Base-by-base conservation (phyloP, 1,139 yeast species). In the Zygosaccharomyces pseudobailii region DNA sequence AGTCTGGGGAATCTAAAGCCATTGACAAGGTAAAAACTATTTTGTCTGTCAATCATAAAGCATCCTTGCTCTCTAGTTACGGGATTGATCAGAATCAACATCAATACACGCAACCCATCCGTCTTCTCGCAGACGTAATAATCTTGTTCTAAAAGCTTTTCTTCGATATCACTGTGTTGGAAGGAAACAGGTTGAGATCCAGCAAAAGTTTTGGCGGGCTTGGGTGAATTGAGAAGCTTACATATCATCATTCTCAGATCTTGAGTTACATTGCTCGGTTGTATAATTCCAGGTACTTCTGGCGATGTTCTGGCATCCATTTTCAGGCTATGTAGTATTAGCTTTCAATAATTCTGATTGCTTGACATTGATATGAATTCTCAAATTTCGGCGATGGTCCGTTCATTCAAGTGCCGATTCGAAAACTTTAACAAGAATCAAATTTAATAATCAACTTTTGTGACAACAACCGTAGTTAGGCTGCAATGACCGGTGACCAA, bases 121-220 rank as follows among this genome's bases (percentile, higher is more conserved):
- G 95, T 82, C 65, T 94, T 94, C 62, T 94, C 99, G 70, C 98
- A 92, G 0, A 92, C 98, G 59, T 81, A 84, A 63, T 89, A 92
- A 59, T 84, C 89, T 47, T 77, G 77, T 3, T 71, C 71, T 63
- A 77, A 65, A 43, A 92, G 70, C 32, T 81, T 79, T 45, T 80
- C 80, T 5, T 73, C 71, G 35, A 92, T 72, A 68, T 90, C 97
- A 36, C 74, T 72, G 50, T 88, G 73, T 41, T 87, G 83, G 65
- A 94, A 90, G 32, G 96, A 87, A 1, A 92, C 88, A 0, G 99
- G 99, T 67, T 94, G 98, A 1, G 97, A 84, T 0, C 97, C 97
- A 3, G 95, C 90, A 58, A 87, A 87, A 2, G 67, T 56, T 50
- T 62, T 61, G 3, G 59, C 46, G 5, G 68, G 68, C 42, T 64